Evolutionary conservation across 2,329 filamentous ascomycete species (phyloP), one percentile per base, ranked within the genome.

Genomic region (Aspergillus tubingensis): DNA sequence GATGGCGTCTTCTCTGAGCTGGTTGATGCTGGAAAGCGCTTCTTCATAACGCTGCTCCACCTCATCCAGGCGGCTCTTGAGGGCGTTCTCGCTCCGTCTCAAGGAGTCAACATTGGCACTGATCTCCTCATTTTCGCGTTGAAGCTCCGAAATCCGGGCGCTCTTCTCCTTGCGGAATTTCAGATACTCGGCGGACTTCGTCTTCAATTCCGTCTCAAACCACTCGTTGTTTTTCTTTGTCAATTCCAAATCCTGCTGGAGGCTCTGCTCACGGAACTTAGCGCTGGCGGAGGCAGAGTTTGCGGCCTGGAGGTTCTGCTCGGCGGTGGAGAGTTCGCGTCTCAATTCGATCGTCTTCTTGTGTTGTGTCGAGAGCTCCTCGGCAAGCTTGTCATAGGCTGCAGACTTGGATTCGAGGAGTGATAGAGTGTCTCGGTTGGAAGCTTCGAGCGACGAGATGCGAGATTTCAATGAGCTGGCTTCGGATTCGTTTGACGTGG

Each of bases 121-220:
- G 48, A 90, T 87, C 67, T 99, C 95, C 67, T 98, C 94, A 67
- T 94, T 91, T 62, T 90, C 86, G 56, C 92, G 90, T 76, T 97
- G 91, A 27, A 99, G 85, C 70, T 96, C 91, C 8, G 92, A 86
- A 68, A 98, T 91, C 41, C 91, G 90, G 1, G 92, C 89, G 64
- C 91, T 91, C 82, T 97, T 98, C 74, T 99, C 95, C 73, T 96
- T 98, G 64, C 95, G 88, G 77, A 91, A 94, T 72, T 93, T 96
- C 66, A 94, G 85, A 51, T 92, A 88, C 73, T 99, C 95, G 8
- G 88, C 86, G 63, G 86, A 89, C 79, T 96, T 96, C 0, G 91
- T 93, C 80, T 96, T 94, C 21, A 98, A 84, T 76, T 99, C 95
- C 44, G 84, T 88, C 72, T 97, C 92, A 58, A 95, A 89, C 91